Evolutionary conservation across 2,329 filamentous ascomycete species (phyloP), one percentile per base, ranked within the genome.

Genomic region (Fusarium sp.): DNA sequence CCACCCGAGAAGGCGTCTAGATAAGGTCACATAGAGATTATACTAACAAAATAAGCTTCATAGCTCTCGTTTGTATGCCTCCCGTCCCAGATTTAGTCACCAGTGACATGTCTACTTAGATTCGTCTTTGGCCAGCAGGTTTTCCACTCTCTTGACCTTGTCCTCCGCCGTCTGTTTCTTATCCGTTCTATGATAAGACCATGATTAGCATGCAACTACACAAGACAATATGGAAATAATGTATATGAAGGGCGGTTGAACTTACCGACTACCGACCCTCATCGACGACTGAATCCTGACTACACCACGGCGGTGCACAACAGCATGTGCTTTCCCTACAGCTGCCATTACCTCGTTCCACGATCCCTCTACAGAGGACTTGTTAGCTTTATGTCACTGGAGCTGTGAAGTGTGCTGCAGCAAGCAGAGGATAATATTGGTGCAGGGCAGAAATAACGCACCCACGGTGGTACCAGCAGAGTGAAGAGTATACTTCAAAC

Each of bases 391-490:
- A 25, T 23, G 9, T 8, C 3, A 19, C 14, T 11, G 64, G 44
- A 37, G 31, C 27, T 27, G 15, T 10, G 14, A 46, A 27, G 15
- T 23, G 10, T 35, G 39, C 21, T 19, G 25, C 11, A 33, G 25
- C 35, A 33, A 42, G 33, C 25, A 35, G n/a, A 33, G 46, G 42
- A 51, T 58, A 35, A 29, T 19, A 6, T 41, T 25, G n/a, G n/a
- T 38, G 16, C 51, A 33, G 39, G 60, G 8, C 37, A 61, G 31
- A 72, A 69, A 73, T 69, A 33, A 85, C 91, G 65, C 85, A 96
- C 94, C 94, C 61, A 98, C 89, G 0, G 95, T 98, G 0, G 95
- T 98, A 18, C 95, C 96, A 5, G 94, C 95, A 31, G 93, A 95
- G 83, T 98, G 95, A 94, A 98, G 96, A 51, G 88, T 91, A 80